These are phyloP conservation scores for Aphanoascus verrucosus DNA, from an alignment of 2,329 filamentous ascomycete genomes.

Conservation along the genomic window DNA sequence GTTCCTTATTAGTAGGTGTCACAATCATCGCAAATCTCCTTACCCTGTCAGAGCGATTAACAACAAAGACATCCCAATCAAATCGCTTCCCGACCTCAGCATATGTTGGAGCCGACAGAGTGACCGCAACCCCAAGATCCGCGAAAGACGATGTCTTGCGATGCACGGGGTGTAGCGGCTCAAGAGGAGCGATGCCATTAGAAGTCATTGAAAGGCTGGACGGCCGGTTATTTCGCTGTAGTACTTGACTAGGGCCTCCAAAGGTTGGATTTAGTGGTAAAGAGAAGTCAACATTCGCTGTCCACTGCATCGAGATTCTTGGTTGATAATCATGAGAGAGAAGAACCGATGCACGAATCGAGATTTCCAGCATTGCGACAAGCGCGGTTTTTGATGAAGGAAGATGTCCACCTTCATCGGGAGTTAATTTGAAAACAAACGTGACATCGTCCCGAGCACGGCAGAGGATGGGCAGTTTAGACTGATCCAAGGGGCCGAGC, in stretches of 20 bases:
- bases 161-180: background rate
- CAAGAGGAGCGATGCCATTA: constrained; percentile 16
- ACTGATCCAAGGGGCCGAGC: constrained; percentile 29
- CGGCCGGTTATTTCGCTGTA: constrained; percentile 38
- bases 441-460: constrained; percentile 48
- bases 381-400: constrained; percentile 29
- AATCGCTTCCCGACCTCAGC: constrained; percentile 45
- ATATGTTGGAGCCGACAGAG: constrained; percentile 43
- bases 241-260: constrained; percentile 35
- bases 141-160: constrained; percentile 5
- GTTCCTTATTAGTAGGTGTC: constrained; percentile 36
- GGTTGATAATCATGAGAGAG: constrained; percentile 34
- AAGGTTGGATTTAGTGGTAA: constrained; percentile 39
- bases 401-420: constrained; percentile 29
- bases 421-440: constrained; percentile 44
- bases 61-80: constrained; percentile 47
- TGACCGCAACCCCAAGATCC: constrained; percentile 42
- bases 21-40: constrained; percentile 47
- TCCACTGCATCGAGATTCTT: constrained; percentile 40
- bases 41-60: constrained; percentile 46
- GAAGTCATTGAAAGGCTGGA: constrained; percentile 32
- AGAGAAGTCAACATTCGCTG: constrained; percentile 41
- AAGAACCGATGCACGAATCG: constrained; percentile 35
- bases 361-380: constrained; percentile 38
- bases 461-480: constrained; percentile 32